These are phyloP conservation scores for Reticulascus tulasneorum DNA, from an alignment of 2,329 filamentous ascomycete genomes.

Conservation along the genomic window DNA sequence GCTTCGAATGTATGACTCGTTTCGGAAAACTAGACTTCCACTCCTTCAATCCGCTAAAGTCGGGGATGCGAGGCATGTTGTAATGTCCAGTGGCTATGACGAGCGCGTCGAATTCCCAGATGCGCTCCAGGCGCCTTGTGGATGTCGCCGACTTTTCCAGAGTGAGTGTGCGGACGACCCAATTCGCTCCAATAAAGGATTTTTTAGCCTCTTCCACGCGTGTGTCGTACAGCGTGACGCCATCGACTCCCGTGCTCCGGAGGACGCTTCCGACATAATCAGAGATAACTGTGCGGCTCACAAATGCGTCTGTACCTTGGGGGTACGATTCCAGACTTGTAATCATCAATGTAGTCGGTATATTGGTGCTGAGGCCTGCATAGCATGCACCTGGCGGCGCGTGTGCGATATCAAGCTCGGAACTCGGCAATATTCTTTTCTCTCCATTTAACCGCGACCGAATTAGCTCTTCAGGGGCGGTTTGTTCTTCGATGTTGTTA, in stretches of 20 bases:
- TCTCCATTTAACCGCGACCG: too few species aligned
- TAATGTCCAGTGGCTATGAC: slow-evolving; percentile 67
- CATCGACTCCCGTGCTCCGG: slow-evolving; percentile 41
- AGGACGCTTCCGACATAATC: slow-evolving; percentile 61
- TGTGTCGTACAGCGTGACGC: slow-evolving; percentile 51
- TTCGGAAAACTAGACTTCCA: slow-evolving; percentile 53
- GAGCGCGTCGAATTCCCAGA: slow-evolving; percentile 55
- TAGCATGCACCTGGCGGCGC: slow-evolving; percentile 45
- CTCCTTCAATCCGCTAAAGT: slow-evolving; percentile 51
- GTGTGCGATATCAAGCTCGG: too few species aligned
- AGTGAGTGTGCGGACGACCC: slow-evolving; percentile 48
- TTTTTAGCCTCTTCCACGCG: slow-evolving; percentile 53
- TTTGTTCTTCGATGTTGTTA: neutral
- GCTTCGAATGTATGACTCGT: slow-evolving; percentile 64
- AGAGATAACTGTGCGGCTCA: slow-evolving; percentile 52
- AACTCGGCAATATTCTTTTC: too few species aligned
- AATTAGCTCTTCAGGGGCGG: slow-evolving; percentile 33
- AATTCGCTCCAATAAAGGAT: slow-evolving; percentile 31
- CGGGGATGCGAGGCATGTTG: slow-evolving; percentile 57
- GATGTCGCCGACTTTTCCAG: slow-evolving; percentile 23
- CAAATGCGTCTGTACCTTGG: slow-evolving; percentile 53
- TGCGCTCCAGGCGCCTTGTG: slow-evolving; percentile 18
- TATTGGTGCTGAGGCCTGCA: slow-evolving; percentile 65
- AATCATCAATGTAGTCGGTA: slow-evolving; percentile 55
- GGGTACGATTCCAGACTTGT: slow-evolving; percentile 49